Base-by-base conservation (phyloP, 192 early-diverging fungal species). In the Geranomyces variabilis region DNA sequence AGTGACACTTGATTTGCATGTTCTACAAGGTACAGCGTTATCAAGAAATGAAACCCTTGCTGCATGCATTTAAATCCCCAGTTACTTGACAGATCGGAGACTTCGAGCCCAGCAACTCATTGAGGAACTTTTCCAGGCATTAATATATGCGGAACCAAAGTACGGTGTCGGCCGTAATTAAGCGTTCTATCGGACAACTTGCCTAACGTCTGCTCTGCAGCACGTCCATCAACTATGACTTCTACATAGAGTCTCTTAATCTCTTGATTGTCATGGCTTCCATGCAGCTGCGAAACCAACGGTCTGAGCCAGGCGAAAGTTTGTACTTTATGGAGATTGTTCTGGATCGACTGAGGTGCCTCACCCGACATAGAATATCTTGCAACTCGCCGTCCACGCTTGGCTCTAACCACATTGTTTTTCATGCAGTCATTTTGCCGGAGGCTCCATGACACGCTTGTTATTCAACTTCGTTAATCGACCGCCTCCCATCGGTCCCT, bases 321-420 rank as follows among this genome's bases (percentile, higher is more conserved):
- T 78, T 88, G 67, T 90, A 89, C 59, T 92, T 91, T 81, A 71
- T 91, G 63, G 84, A 87, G 58, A 66, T 92, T n/a, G 63, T 88
- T n/a, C 63, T 87, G 62, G 49, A 72, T n/a, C 77, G 84, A 19
- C 84, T 90, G 67, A 79, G 84, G 88, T 90, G 65, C 10, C 60
- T 29, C 0, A 51, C 3, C 3, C 36, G 36, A 41, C 10, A 36
- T 45, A 5, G 22, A 31, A 29, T 24, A 26, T 29, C 8, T 53
- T n/a, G 15, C 15, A 26, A n/a, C n/a, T n/a, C n/a, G n/a, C n/a
- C n/a, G n/a, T n/a, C n/a, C n/a, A n/a, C n/a, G n/a, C n/a, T n/a
- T n/a, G n/a, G n/a, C n/a, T n/a, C 46, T 10, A 47, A 47, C 46
- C n/a, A n/a, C n/a, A 26, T 60, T 33, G 1, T 60, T 26, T 33